These are phyloP conservation scores for Chrysanthemum makinoi DNA, from an alignment of 129 eudicot genomes.

Conservation along the genomic window DNA sequence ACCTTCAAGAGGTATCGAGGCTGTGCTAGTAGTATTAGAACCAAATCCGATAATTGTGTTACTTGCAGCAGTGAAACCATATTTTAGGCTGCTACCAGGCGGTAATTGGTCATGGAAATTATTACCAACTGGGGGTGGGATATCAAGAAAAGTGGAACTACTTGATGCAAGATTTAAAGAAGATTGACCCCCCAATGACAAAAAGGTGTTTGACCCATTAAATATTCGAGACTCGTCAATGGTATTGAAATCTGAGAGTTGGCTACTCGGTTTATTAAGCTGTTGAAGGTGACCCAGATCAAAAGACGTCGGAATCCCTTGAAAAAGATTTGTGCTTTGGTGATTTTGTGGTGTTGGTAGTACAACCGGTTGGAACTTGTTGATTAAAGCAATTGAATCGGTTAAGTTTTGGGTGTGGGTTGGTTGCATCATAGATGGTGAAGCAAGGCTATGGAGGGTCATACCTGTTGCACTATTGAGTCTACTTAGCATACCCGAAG, in stretches of 20 bases:
- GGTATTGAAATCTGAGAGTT: slow-evolving; percentile 41
- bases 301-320: slow-evolving; percentile 60
- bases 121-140: slow-evolving; percentile 24
- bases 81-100: slow-evolving; percentile 33
- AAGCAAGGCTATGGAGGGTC: slow-evolving; percentile 55
- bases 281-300: slow-evolving; percentile 55
- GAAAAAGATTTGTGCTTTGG: slow-evolving; percentile 27
- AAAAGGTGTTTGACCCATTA: slow-evolving; percentile 28
- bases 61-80: slow-evolving; percentile 37
- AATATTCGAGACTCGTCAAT: slow-evolving; percentile 42
- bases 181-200: slow-evolving; percentile 43
- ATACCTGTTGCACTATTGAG: slow-evolving; percentile 62
- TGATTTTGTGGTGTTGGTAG: slow-evolving; percentile 31
- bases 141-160: slow-evolving; percentile 42
- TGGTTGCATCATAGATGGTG: slow-evolving; percentile 47
- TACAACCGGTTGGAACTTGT: slow-evolving; percentile 51
- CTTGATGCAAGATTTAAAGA: slow-evolving; percentile 38
- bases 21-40: slow-evolving; percentile 32
- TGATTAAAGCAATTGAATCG: slow-evolving; percentile 32
- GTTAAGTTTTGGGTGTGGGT: slow-evolving; percentile 49
- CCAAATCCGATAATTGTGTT: slow-evolving; percentile 33
- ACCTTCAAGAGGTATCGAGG: slow-evolving; percentile 43
- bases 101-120: slow-evolving; percentile 40
- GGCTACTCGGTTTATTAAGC: slow-evolving; percentile 30
- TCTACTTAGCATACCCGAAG: slow-evolving; percentile 58